Conservation (phyloP, 257 asterid species). For the Solanum clarkiae region DNA sequence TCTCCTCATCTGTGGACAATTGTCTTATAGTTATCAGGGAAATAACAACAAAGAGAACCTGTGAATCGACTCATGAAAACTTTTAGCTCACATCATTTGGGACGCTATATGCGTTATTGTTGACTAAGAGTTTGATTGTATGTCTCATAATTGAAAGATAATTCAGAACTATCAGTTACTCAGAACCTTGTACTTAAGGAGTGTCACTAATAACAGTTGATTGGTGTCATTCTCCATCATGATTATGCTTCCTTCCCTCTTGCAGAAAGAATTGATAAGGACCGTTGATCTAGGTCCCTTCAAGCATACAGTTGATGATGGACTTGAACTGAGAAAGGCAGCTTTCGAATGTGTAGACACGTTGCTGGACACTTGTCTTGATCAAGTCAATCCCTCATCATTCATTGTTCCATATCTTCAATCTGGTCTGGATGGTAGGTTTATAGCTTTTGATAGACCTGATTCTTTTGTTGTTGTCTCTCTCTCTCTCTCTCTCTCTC, state of each 20-base stretch:
- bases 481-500: not conserved
- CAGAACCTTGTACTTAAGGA: not conserved
- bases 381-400: slow-evolving; percentile 97
- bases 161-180: not conserved
- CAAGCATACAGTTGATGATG: slow-evolving; percentile 99
- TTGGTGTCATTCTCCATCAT: not conserved
- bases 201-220: not conserved
- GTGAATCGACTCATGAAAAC: not conserved
- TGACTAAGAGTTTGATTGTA: not conserved
- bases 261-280: slow-evolving; percentile 97
- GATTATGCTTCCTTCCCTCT: slow-evolving; percentile 1
- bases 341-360: slow-evolving; percentile 98
- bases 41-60: not conserved
- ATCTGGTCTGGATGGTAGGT: slow-evolving; percentile 94
- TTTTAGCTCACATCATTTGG: not conserved
- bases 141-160: not conserved
- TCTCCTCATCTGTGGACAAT: not conserved
- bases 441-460: not conserved
- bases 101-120: not conserved
- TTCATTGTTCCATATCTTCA: slow-evolving; percentile 87
- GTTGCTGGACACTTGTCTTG: slow-evolving; percentile 88
- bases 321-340: slow-evolving; percentile 97
- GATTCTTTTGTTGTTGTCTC: not conserved
- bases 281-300: slow-evolving; percentile 99
- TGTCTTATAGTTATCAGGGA: not conserved